phyloP scores from a whole-genome alignment of 805 yeast species.

The Candida endomychidarum region DNA sequence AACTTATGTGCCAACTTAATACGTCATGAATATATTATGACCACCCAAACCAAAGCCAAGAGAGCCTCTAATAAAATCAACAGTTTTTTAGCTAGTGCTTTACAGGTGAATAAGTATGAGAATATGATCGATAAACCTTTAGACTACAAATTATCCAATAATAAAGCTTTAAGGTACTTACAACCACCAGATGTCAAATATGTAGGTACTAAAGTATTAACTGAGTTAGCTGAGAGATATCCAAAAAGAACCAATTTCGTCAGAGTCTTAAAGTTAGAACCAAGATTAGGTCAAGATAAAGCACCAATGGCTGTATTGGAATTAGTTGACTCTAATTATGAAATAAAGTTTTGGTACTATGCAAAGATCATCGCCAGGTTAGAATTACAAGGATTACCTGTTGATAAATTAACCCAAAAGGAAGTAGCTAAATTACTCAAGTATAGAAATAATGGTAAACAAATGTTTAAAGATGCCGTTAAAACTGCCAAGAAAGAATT shows the following conservation, averaged over 20 bases:
- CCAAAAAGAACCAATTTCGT: slow-evolving; percentile 69
- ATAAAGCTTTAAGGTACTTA: slow-evolving; percentile 25
- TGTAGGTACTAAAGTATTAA: slow-evolving; percentile 59
- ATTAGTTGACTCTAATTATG: slow-evolving; percentile 66
- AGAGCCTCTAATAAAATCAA: slow-evolving; percentile 43
- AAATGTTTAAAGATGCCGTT: slow-evolving; percentile 60
- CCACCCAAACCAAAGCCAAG: slow-evolving; percentile 45
- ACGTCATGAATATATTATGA: slow-evolving; percentile 45
- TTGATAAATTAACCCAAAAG: slow-evolving; percentile 49
- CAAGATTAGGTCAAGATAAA: slow-evolving; percentile 77
- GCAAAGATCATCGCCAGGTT: slow-evolving; percentile 87
- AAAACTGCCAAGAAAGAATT: slow-evolving; percentile 43
- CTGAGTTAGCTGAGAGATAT: slow-evolving; percentile 66
- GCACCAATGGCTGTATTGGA: slow-evolving; percentile 90
- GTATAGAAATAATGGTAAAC: slow-evolving; percentile 50
- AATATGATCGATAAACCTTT: slow-evolving; percentile 17
- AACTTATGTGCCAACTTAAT: slow-evolving; percentile 43
- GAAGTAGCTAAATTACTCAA: slow-evolving; percentile 55
- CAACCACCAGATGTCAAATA: slow-evolving; percentile 51
- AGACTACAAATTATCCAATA: slow-evolving; percentile 16
- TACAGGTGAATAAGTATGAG: slow-evolving; percentile 24
- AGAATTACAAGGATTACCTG: slow-evolving; percentile 57
- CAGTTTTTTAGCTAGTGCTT: slow-evolving; percentile 33
- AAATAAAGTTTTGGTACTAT: slow-evolving; percentile 70
- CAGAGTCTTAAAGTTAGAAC: slow-evolving; percentile 78